Evolutionary conservation across 1,284 basidiomycete genomes (phyloP), one percentile per base, ranked within the genome.

Genomic region (Schizophyllum amplum): DNA sequence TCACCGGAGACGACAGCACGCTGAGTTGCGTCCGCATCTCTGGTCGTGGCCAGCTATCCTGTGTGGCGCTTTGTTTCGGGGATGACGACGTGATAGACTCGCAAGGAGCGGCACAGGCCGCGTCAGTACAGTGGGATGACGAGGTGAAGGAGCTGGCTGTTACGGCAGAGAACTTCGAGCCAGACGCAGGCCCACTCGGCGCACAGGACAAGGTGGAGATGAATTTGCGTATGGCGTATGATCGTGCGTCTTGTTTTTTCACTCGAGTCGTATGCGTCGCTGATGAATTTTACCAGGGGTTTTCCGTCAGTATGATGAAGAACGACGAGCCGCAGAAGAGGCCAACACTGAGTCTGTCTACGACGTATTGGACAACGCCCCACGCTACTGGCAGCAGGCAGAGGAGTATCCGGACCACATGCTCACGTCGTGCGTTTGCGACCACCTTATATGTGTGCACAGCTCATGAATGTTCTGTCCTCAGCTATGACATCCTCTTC

Each of bases 401-500:
- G 77, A 82, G 55, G 68, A 65, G 27, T 72, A 75, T 2, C 61
- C 73, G 1, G 81, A 84, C 24, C 71, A 80, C 56, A 71, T 83
- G 60, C 60, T 87, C 26, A 90, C 84, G 26, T 77, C 73, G 87
- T 82, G 59, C 60, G 70, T 68, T 24, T 56, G 50, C 24, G 47
- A 46, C 11, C n/a, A n/a, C 42, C 42, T 46, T 46, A 46, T 46
- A 11, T 46, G 42, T n/a, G 11, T 46, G 11, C 42, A 11, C 21
- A 57, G 2, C 47, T 57, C 47, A 56, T 58, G 51, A 59, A 51
- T 46, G 22, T 55, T 49, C 57, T 53, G 48, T 52, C 5, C 51
- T 24, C 60, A 90, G 88, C 17, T 81, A 77, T 61, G 88, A 91
- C 63, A 68, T 86, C 26, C 71, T 79, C 1, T 79, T 83, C 60